phyloP scores from a whole-genome alignment of 1,284 basidiomycete species.

The Pseudozyma tsukubaensis region DNA sequence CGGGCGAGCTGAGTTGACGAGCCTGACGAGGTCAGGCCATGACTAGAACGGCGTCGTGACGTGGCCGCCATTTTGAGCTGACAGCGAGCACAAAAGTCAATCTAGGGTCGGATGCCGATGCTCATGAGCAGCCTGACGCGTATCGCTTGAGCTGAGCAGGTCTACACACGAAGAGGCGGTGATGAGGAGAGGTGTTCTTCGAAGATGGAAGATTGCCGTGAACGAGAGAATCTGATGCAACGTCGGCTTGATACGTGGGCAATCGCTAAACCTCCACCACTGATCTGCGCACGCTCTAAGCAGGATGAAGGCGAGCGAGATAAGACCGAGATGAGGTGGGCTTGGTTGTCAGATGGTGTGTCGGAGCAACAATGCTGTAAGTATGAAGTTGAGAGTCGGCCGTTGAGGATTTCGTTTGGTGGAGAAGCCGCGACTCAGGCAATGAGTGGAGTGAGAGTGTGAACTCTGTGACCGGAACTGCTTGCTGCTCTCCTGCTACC shows the following conservation, averaged over 20 bases:
- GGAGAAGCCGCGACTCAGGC: neutral
- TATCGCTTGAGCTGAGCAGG: neutral
- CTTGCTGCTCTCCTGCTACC: too few relatives aligned
- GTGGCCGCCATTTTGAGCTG: conserved; percentile 38
- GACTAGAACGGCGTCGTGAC: conserved; percentile 37
- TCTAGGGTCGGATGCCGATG: neutral
- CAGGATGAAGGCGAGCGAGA: neutral
- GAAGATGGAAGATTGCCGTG: too few relatives aligned
- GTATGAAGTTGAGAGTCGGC: neutral
- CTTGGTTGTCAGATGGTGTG: neutral
- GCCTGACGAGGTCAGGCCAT: conserved; percentile 45
- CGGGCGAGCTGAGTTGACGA: conserved; percentile 49
- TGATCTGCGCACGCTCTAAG: neutral
- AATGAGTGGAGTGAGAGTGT: neutral
- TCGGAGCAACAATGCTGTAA: neutral
- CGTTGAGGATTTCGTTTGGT: neutral
- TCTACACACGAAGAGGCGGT: neutral
- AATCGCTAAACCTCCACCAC: neutral
- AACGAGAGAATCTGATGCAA: too few relatives aligned
- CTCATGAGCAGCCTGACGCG: conserved; percentile 1
- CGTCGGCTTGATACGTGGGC: neutral
- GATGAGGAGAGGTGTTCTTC: neutral
- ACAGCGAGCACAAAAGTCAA: conserved; percentile 9
- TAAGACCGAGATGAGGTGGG: neutral
- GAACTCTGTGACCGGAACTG: too few relatives aligned